Evolutionary conservation across 345 rosid species (phyloP), one percentile per base, ranked within the genome.

Genomic region (Pistacia atlantica): DNA sequence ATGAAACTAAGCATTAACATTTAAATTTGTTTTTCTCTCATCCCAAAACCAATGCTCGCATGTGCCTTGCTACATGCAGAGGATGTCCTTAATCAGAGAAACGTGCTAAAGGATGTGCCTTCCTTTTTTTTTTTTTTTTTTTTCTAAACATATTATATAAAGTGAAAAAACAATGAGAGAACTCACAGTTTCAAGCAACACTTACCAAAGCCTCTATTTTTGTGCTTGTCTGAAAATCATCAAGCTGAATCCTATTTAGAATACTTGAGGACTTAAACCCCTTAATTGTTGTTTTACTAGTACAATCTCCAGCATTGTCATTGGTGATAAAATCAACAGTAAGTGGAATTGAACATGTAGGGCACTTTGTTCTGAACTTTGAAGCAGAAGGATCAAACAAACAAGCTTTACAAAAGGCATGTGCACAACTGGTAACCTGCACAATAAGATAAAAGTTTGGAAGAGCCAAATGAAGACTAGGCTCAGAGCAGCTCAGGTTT

Each of bases 171-270:
- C 3, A 66, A 2, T 67, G 12, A 48, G 2, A 33, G 38, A 28
- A 10, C 18, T 42, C 63, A 0, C 16, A 61, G 72, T 71, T 65
- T 65, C 42, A 65, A 74, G 67, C 38, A 81, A 51, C 16, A 72
- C 90, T 58, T 87, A 96, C 99, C 97, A 96, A 86, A 78, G 99
- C 99, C 82, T 96, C 99, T 72, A 96, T 93, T 84, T 95, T 96
- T 71, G 99, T 96, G 87, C 99, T 96, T 22, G 99, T 89, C 87
- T 96, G 97, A 82, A 96, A 96, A 71, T 93, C 90, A 55, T 88
- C 81, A 61, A 96, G 83, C 71, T 85, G 84, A 80, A 96, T 85
- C 73, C 99, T 90, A 82, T 92, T 96, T 46, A 96, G 75, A 82
- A 96, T 96, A 85, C 98, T 93, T 17, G 98, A 80, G 71, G 97